Evolutionary conservation across 1,139 yeast species (phyloP).

Genomic region (Zygosaccharomyces sapae): DNA sequence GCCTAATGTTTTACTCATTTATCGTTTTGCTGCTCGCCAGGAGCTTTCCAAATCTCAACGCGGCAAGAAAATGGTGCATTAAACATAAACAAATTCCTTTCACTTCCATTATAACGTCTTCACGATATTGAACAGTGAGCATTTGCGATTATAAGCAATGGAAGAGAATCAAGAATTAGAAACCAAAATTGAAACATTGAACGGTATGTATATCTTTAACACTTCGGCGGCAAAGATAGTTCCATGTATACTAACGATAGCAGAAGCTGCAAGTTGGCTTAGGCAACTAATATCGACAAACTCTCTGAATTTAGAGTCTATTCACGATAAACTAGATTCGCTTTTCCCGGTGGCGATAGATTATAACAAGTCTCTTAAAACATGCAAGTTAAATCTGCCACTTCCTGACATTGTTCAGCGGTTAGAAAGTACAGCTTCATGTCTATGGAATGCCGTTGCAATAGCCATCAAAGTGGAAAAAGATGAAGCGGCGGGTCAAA

Average conservation of each 20-base stretch:
- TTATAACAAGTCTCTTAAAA: constrained; percentile 22
- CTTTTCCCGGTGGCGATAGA: constrained; percentile 25
- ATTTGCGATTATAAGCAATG: constrained; percentile 9
- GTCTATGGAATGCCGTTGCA: constrained; percentile 27
- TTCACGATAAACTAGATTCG: constrained; percentile 14
- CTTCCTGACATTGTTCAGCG: constrained; percentile 17
- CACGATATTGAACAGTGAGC: too few species aligned
- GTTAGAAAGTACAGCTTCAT: constrained; percentile 25
- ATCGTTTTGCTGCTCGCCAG: not conserved
- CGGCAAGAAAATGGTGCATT: not conserved
- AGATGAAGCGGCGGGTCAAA: not conserved
- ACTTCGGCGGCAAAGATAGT: constrained; percentile 1
- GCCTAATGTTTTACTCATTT: not conserved
- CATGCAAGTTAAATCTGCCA: constrained; percentile 11
- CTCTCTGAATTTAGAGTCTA: constrained; percentile 2
- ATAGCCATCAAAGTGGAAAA: constrained; percentile 19
- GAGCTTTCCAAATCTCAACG: not conserved
- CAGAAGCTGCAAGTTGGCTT: constrained; percentile 25
- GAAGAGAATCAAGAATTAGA: constrained; percentile 16
- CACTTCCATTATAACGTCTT: not conserved
- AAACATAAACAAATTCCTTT: not conserved
- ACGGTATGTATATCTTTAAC: constrained; percentile 15
- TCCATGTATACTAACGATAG: constrained; percentile 1
- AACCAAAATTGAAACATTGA: constrained; percentile 18
- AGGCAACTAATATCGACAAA: constrained; percentile 17